Evolutionary conservation across 805 yeast species (phyloP).

Genomic region (Phaffomyces antillensis): DNA sequence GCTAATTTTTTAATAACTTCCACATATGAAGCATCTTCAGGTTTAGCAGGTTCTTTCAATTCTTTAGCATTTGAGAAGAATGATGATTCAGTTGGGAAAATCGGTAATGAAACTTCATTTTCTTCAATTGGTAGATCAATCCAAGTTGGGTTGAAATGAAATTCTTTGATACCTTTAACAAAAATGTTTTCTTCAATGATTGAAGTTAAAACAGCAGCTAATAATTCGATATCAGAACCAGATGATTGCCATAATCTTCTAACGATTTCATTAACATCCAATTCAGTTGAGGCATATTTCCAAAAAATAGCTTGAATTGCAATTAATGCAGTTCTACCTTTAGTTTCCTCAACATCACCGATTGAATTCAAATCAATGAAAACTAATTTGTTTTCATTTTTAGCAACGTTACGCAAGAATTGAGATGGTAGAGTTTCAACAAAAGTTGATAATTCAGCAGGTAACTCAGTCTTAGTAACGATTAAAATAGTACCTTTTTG

Average conservation of each 20-base stretch:
- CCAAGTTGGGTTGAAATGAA: slow-evolving; percentile 24
- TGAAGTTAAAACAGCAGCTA: slow-evolving; percentile 64
- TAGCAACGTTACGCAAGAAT: slow-evolving; percentile 45
- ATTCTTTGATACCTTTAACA: slow-evolving; percentile 35
- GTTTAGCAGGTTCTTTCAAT: slow-evolving; percentile 31
- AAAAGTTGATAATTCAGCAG: slow-evolving; percentile 36
- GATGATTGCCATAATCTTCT: slow-evolving; percentile 74
- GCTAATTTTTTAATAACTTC: slow-evolving; percentile 64
- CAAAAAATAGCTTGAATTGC: slow-evolving; percentile 79
- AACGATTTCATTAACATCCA: slow-evolving; percentile 55
- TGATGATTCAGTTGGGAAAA: slow-evolving; percentile 55
- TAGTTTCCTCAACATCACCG: slow-evolving; percentile 63
- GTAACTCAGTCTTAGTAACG: slow-evolving; percentile 27
- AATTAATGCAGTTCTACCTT: slow-evolving; percentile 68
- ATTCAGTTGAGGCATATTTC: slow-evolving; percentile 57
- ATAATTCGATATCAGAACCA: slow-evolving; percentile 73
- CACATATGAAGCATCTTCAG: slow-evolving; percentile 33
- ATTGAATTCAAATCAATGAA: slow-evolving; percentile 56
- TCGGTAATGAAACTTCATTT: slow-evolving; percentile 37
- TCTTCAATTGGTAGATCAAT: slow-evolving; percentile 24
- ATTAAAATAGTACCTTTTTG: slow-evolving; percentile 51
- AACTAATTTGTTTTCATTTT: slow-evolving; percentile 44
- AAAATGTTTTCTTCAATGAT: slow-evolving; percentile 49
- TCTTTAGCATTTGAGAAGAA: slow-evolving; percentile 56
- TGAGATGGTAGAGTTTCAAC: slow-evolving; percentile 46